These are phyloP conservation scores for Alternaria gaisen DNA, from an alignment of 2,329 filamentous ascomycete species.

Conservation along the genomic window DNA sequence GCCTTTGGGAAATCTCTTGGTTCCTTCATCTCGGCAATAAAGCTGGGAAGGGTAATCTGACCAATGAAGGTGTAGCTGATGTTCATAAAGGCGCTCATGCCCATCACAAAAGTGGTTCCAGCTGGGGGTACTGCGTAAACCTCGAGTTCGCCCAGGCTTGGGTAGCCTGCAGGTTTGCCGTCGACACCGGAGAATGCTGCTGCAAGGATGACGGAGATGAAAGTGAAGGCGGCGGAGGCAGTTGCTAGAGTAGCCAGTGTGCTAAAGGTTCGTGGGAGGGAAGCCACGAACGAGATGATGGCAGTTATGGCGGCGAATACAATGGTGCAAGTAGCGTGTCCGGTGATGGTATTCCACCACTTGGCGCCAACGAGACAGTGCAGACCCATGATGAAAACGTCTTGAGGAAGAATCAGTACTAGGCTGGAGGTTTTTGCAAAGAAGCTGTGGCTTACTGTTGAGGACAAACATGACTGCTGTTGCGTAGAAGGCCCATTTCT, in stretches of 20 bases:
- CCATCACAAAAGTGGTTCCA: conserved; percentile 81
- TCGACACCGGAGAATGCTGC: conserved; percentile 84
- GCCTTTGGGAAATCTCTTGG: conserved; percentile 89
- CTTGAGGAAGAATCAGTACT: conserved; percentile 8
- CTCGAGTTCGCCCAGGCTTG: conserved; percentile 65
- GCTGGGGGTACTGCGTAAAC: conserved; percentile 73
- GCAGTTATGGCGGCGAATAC: conserved; percentile 79
- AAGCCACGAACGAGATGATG: conserved; percentile 78
- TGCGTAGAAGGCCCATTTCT: conserved; percentile 73
- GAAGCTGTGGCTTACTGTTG: conserved; percentile 80
- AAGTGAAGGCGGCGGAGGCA: conserved; percentile 84
- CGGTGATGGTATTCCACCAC: conserved; percentile 88
- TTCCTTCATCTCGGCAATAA: conserved; percentile 92
- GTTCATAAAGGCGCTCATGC: conserved; percentile 90
- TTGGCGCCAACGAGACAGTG: conserved; percentile 86
- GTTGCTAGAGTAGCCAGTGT: conserved; percentile 82
- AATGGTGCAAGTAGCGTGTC: conserved; percentile 77
- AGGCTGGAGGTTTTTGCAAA: not conserved
- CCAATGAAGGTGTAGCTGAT: conserved; percentile 97
- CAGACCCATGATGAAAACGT: conserved; percentile 61
- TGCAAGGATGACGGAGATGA: conserved; percentile 85
- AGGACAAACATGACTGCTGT: conserved; percentile 88
- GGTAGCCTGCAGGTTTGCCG: conserved; percentile 73
- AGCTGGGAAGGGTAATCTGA: conserved; percentile 91
- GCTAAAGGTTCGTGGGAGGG: conserved; percentile 84